Conservation (phyloP, 2,329 filamentous ascomycete species). For the Microcyclospora pomicola region DNA sequence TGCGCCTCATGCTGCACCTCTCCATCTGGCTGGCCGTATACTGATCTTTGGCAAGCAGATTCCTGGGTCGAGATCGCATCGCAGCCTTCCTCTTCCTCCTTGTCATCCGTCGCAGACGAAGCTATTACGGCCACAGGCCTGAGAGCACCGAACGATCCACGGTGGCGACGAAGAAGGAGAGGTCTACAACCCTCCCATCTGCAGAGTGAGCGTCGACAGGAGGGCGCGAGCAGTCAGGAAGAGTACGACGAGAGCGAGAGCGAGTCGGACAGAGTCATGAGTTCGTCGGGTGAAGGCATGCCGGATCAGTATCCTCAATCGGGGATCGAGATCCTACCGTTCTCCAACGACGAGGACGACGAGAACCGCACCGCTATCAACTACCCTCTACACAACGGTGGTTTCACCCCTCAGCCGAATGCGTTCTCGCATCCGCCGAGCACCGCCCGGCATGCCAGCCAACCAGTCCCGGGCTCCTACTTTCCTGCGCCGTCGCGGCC, state of each 20-base stretch:
- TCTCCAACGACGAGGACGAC: slow-evolving; percentile 42
- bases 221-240: slow-evolving; percentile 63
- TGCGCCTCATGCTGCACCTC: slow-evolving; percentile 8
- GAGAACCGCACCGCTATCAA: slow-evolving; percentile 77
- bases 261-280: slow-evolving; percentile 63
- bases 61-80: slow-evolving; percentile 94
- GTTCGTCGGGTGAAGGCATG: slow-evolving; percentile 46
- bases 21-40: slow-evolving; percentile 8
- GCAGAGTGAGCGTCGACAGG: slow-evolving; percentile 31
- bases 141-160: slow-evolving; percentile 53
- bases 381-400: slow-evolving; percentile 35
- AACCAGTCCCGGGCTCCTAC: slow-evolving; percentile 32
- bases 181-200: slow-evolving; percentile 27
- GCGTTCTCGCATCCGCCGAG: slow-evolving; percentile 74
- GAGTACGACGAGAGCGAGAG: slow-evolving; percentile 90
- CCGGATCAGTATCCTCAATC: slow-evolving; percentile 16
- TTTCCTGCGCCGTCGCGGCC: slow-evolving; percentile 25
- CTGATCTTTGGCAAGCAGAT: slow-evolving; percentile 43
- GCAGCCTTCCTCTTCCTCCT: slow-evolving; percentile 81
- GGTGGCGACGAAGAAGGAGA: slow-evolving; percentile 43
- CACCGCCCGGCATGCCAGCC: slow-evolving; percentile 37
- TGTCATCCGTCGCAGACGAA: slow-evolving; percentile 73
- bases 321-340: slow-evolving; percentile 2
- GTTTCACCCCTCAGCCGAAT: slow-evolving; percentile 79
- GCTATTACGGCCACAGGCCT: slow-evolving; percentile 74